These are phyloP conservation scores for Gracilaria vermiculophylla DNA, from an alignment of 23 red algal species.

Conservation along the genomic window DNA sequence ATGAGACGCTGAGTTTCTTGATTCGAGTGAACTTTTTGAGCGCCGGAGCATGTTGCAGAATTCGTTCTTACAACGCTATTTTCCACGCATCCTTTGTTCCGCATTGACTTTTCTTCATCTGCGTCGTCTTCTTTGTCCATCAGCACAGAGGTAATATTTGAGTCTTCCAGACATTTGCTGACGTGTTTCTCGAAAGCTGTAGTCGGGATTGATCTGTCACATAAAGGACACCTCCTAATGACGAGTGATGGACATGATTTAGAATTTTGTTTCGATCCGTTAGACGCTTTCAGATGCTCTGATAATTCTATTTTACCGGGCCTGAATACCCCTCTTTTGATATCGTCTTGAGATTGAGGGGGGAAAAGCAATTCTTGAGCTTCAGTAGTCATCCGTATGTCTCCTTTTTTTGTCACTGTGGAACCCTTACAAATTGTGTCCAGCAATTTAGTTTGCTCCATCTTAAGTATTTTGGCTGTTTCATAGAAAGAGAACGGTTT, in stretches of 20 bases:
- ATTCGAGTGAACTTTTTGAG: background rate
- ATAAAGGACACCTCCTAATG: background rate
- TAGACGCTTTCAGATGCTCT: background rate
- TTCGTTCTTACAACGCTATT: no score
- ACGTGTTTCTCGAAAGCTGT: background rate
- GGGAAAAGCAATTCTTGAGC: background rate
- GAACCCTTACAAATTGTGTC: background rate
- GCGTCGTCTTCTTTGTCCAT: background rate
- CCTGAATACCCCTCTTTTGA: no score
- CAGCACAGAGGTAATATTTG: background rate
- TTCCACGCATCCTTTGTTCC: no score
- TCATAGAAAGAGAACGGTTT: constrained; percentile 8
- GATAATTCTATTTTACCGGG: background rate
- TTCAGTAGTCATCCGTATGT: background rate
- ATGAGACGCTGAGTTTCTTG: no score
- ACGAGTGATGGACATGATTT: background rate
- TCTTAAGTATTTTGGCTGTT: constrained; percentile 5
- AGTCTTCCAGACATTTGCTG: background rate
- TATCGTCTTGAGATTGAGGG: background rate
- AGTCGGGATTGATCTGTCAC: background rate
- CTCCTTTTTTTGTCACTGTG: background rate
- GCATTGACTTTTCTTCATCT: background rate
- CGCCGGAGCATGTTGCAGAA: background rate
- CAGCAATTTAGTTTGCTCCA: background rate
- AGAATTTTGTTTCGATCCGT: background rate